phyloP scores from a whole-genome alignment of 179 eudicot genomes.

The Beta macrorhiza region DNA sequence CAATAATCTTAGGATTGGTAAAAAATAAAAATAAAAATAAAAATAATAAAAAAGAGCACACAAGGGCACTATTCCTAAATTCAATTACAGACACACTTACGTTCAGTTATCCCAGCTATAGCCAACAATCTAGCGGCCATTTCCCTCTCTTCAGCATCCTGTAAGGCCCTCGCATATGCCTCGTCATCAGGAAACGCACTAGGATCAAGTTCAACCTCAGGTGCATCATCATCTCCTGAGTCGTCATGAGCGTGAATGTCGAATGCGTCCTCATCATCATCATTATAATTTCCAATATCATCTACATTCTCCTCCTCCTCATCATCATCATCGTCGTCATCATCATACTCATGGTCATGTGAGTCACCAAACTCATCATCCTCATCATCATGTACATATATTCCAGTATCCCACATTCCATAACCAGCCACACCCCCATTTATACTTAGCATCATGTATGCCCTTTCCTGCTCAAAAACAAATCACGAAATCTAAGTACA shows the following conservation, averaged over 20 bases:
- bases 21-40: too few relatives aligned
- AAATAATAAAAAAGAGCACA: not conserved
- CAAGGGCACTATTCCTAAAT: not conserved
- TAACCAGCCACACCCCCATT: slow-evolving; percentile 56
- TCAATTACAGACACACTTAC: slow-evolving; percentile 40
- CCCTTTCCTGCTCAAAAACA: slow-evolving; percentile 64
- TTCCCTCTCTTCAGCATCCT: slow-evolving; percentile 93
- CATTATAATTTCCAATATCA: slow-evolving; percentile 35
- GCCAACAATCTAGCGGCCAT: slow-evolving; percentile 88
- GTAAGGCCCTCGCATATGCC: slow-evolving; percentile 95
- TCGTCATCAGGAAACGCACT: slow-evolving; percentile 75
- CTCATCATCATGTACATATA: slow-evolving; percentile 49
- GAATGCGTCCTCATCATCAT: slow-evolving; percentile 55
- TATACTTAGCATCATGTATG: slow-evolving; percentile 85
- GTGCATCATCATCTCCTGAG: slow-evolving; percentile 38
- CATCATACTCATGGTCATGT: slow-evolving; percentile 46
- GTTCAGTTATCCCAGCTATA: slow-evolving; percentile 70
- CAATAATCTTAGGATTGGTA: not conserved
- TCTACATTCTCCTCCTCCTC: slow-evolving; percentile 37
- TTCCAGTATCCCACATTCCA: slow-evolving; percentile 67
- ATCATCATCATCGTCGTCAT: slow-evolving; percentile 31
- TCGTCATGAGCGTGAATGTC: slow-evolving; percentile 64
- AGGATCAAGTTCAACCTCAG: slow-evolving; percentile 58
- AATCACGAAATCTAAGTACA: slow-evolving; percentile 14
- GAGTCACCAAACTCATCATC: slow-evolving; percentile 47